Percentiles rank a stretch among this genome's conserved stretches.
Conservation (phyloP, 1,139 yeast genomes). For the Saccharomyces hybrid region DNA sequence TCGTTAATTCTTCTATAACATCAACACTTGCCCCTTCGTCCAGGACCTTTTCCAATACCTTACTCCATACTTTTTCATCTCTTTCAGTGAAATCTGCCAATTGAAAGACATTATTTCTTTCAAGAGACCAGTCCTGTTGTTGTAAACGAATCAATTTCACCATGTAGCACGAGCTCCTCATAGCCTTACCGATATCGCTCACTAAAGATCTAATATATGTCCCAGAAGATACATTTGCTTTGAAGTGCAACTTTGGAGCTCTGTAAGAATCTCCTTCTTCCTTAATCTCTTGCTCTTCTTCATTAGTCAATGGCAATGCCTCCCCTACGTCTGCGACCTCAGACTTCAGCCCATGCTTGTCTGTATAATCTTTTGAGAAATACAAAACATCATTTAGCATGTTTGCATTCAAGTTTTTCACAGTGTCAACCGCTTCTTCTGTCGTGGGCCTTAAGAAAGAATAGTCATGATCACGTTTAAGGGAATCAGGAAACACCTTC, state of each 20-base stretch:
- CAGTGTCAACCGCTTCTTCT: conserved; percentile 40
- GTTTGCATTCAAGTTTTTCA: conserved; percentile 46
- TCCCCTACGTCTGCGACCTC: conserved; percentile 34
- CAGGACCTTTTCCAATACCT: conserved; percentile 48
- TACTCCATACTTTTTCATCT: conserved; percentile 55
- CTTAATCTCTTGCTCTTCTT: conserved; percentile 26
- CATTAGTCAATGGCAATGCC: conserved; percentile 30
- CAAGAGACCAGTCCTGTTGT: conserved; percentile 80
- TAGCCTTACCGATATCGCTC: conserved; percentile 79
- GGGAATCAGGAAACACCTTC: conserved; percentile 43
- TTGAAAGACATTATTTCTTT: conserved; percentile 56
- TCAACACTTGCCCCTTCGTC: conserved; percentile 36
- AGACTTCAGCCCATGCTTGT: conserved; percentile 32
- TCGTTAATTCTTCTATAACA: conserved; percentile 27
- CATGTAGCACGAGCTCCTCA: conserved; percentile 84
- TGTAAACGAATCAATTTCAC: conserved; percentile 64
- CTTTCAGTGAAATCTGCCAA: conserved; percentile 54
- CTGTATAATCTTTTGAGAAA: conserved; percentile 50
- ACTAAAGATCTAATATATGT: conserved; percentile 86
- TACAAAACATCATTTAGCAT: conserved; percentile 54
- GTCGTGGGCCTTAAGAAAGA: conserved; percentile 38
- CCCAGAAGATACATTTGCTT: conserved; percentile 83
- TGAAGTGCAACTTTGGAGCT: conserved; percentile 65
- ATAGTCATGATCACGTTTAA: conserved; percentile 52
- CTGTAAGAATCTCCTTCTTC: conserved; percentile 32